Evolutionary conservation across 208 protist genomes (phyloP).

Genomic region (Trypanosoma avium): DNA sequence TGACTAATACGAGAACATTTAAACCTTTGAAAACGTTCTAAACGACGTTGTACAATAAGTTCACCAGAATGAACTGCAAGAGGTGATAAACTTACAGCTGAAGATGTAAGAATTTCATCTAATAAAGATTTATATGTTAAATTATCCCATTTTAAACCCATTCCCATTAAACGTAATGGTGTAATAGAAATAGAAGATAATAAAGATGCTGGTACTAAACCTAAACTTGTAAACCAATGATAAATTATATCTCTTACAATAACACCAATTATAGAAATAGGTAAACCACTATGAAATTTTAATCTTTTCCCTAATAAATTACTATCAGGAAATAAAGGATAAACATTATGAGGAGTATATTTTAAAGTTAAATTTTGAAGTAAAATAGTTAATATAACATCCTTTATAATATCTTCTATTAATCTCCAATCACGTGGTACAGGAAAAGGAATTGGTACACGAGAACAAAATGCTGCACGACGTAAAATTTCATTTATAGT

Average conservation of each 20-base stretch:
- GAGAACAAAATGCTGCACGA: conserved; percentile 51
- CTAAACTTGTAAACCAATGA: conserved; percentile 29
- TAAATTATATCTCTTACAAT: conserved; percentile 65
- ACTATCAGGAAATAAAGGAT: neutral
- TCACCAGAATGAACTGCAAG: conserved; percentile 35
- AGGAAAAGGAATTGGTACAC: conserved; percentile 37
- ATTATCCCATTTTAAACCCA: conserved; percentile 52
- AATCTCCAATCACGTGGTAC: conserved; percentile 37
- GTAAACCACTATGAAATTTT: conserved; percentile 33
- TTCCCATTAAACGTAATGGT: conserved; percentile 65
- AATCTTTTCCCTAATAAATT: neutral
- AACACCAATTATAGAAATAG: conserved; percentile 27
- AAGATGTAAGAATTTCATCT: conserved; percentile 57
- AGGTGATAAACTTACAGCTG: conserved; percentile 43
- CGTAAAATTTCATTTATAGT: conserved; percentile 31
- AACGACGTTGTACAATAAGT: conserved; percentile 35
- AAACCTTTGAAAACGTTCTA: conserved; percentile 35
- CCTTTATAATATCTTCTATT: conserved; percentile 69
- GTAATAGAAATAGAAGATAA: conserved; percentile 37
- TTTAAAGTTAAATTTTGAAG: conserved; percentile 53
- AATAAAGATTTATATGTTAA: conserved; percentile 71
- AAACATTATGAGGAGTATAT: conserved; percentile 44
- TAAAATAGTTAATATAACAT: conserved; percentile 44
- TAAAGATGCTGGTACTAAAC: conserved; percentile 33
- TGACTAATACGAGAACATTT: conserved; percentile 33